Evolutionary conservation across 805 yeast genomes (phyloP).

Genomic region (Candida ortonii): DNA sequence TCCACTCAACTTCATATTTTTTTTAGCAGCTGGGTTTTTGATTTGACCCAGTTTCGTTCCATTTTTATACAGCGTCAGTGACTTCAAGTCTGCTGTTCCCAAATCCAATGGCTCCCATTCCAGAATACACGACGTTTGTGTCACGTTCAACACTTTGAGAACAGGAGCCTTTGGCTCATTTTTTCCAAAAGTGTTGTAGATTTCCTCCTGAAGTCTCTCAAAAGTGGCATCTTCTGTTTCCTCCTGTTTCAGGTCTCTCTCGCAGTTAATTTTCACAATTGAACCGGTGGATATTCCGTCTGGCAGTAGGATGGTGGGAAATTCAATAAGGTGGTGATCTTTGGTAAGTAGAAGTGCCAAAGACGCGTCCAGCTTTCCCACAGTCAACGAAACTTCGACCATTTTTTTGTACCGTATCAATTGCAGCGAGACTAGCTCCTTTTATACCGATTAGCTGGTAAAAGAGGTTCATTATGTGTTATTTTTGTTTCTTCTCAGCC

Average conservation of each 20-base stretch:
- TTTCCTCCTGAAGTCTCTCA: slow-evolving; percentile 65
- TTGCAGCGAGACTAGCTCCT: too few species aligned
- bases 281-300: slow-evolving; percentile 91
- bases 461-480: too few species aligned
- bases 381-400: slow-evolving; percentile 91
- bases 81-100: slow-evolving; percentile 78
- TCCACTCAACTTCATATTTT: slow-evolving; percentile 86
- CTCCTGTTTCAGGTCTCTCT: slow-evolving; percentile 70
- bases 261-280: slow-evolving; percentile 80
- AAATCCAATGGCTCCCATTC: slow-evolving; percentile 88
- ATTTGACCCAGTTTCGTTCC: slow-evolving; percentile 71
- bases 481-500: too few species aligned
- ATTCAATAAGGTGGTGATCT: slow-evolving; percentile 89
- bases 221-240: slow-evolving; percentile 56
- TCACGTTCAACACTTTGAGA: slow-evolving; percentile 68
- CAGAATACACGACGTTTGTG: slow-evolving; percentile 92
- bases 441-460: too few species aligned
- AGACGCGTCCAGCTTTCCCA: slow-evolving; percentile 94
- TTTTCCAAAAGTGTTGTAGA: slow-evolving; percentile 68
- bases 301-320: slow-evolving; percentile 92
- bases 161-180: slow-evolving; percentile 69
- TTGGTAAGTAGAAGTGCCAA: slow-evolving; percentile 85
- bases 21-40: slow-evolving; percentile 76
- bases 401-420: slow-evolving; percentile 39
- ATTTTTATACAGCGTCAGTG: slow-evolving; percentile 75